phyloP scores from a whole-genome alignment of 306 rosid genomes.

The cucumber (Cucumis sativus) region Cucumber_9930_V3 NC_026656.2:15747501-15748000 shows the following conservation, averaged over 20 bases:
- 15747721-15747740: neutral
- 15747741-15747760: neutral
- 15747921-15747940: neutral
- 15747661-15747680: neutral
- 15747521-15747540: constrained; percentile 31
- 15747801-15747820: neutral
- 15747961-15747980: neutral
- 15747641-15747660: neutral
- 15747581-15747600: neutral
- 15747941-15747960: neutral
- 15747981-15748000: neutral
- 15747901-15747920: neutral
- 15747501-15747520: constrained; percentile 37
- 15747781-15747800: neutral
- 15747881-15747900: neutral
- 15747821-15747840: neutral
- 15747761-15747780: neutral
- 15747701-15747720: neutral
- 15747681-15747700: neutral
- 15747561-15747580: neutral
- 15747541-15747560: neutral
- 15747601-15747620: neutral
- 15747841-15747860: neutral
- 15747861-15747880: neutral
- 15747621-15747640: neutral